Conservation (phyloP, 176 grass and related monocot species). For the Carex kokanica region DNA sequence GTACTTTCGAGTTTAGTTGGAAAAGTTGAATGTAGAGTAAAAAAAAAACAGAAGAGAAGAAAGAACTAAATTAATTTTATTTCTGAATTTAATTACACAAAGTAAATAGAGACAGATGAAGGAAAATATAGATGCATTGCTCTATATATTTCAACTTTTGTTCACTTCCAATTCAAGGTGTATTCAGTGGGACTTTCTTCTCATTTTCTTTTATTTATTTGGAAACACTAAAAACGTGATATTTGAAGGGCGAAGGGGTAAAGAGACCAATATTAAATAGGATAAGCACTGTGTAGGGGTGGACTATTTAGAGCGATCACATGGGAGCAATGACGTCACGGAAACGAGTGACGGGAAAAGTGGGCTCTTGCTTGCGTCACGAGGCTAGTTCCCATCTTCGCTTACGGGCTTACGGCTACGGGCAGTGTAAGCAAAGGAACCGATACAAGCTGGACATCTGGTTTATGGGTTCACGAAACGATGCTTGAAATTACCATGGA, state of each 20-base stretch:
- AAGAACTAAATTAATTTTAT: too few relatives aligned
- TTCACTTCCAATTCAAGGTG: too few relatives aligned
- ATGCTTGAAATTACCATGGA: background rate
- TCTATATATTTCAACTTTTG: too few relatives aligned
- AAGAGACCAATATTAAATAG: background rate
- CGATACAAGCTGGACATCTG: background rate
- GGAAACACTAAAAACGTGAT: too few relatives aligned
- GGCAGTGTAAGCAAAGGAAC: background rate
- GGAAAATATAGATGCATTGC: too few relatives aligned
- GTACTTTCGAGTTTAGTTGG: too few relatives aligned
- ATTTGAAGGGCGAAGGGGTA: background rate
- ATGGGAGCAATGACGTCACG: constrained; percentile 58
- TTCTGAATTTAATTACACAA: too few relatives aligned
- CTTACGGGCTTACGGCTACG: background rate
- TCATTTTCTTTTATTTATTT: too few relatives aligned
- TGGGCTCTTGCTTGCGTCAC: constrained; percentile 50
- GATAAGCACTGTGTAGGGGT: constrained; percentile 3
- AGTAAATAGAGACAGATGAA: too few relatives aligned
- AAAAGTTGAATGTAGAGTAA: too few relatives aligned
- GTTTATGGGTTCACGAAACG: background rate
- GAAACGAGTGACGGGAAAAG: constrained; percentile 27
- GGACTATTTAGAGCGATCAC: constrained; percentile 33
- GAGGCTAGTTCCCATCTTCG: constrained; percentile 21
- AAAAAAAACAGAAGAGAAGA: too few relatives aligned
- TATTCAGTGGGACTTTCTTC: too few relatives aligned